phyloP scores from a whole-genome alignment of 495 filamentous ascomycete species.

The Geopyxis carbonaria region DNA sequence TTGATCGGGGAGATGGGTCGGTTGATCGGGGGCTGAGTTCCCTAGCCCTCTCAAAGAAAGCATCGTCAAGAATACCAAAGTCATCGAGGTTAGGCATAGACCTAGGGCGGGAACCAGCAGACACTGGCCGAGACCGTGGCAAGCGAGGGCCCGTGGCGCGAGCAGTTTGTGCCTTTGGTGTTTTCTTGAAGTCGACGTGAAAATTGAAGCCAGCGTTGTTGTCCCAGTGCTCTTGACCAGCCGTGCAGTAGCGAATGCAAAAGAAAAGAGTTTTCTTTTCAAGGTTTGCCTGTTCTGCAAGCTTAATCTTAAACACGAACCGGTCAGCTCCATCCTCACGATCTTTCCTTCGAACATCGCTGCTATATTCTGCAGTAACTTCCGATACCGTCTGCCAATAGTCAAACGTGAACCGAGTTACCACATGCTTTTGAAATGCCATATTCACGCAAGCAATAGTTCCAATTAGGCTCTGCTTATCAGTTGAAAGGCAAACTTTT shows the following conservation, averaged over 20 bases:
- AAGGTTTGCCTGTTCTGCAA: constrained; percentile 76
- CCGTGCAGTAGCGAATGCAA: constrained; percentile 76
- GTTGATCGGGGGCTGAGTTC: too few species aligned
- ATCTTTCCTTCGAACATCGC: constrained; percentile 55
- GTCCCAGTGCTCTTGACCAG: constrained; percentile 84
- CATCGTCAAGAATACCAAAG: constrained; percentile 33
- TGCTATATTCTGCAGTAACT: constrained; percentile 69
- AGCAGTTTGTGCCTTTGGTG: constrained; percentile 37
- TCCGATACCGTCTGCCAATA: constrained; percentile 98
- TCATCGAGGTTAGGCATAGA: constrained; percentile 55
- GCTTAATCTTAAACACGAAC: constrained; percentile 85
- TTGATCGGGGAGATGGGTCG: constrained; percentile 10
- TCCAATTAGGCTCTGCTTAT: constrained; percentile 72
- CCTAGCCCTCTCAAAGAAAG: constrained; percentile 10
- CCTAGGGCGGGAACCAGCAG: constrained; percentile 35
- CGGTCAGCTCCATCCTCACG: constrained; percentile 56
- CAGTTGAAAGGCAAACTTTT: constrained; percentile 63
- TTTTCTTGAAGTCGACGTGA: constrained; percentile 80
- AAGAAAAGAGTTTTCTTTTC: constrained; percentile 80
- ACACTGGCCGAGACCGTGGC: constrained; percentile 31
- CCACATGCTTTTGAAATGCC: constrained; percentile 73
- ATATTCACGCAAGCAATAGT: constrained; percentile 72
- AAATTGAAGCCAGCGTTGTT: constrained; percentile 77
- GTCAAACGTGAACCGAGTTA: constrained; percentile 85
- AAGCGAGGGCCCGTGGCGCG: constrained; percentile 16